Evolutionary conservation across 176 grass and related monocot species (phyloP).

Genomic region (Panicum miliaceum): DNA sequence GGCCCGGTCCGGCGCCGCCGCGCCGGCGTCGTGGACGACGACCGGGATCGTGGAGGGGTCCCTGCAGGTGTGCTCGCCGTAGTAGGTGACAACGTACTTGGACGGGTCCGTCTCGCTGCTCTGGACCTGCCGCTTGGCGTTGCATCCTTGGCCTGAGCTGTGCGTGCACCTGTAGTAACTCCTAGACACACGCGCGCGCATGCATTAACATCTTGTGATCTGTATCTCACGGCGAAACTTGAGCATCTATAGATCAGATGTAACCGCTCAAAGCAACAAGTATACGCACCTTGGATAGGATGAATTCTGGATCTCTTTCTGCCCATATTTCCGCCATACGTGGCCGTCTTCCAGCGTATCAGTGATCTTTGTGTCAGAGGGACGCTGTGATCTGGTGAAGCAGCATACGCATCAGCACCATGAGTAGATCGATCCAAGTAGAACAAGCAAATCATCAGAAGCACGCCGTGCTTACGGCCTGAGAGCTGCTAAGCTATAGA

Average conservation of each 20-base stretch:
- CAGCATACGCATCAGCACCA: neutral
- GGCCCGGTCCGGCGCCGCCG: neutral
- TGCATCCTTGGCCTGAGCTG: slow-evolving; percentile 61
- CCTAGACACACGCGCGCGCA: slow-evolving; percentile 45
- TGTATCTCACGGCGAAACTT: neutral
- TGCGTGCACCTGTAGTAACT: slow-evolving; percentile 92
- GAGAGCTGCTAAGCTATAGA: neutral
- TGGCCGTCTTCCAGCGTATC: slow-evolving; percentile 57
- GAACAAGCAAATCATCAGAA: neutral
- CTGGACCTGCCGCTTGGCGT: slow-evolving; percentile 66
- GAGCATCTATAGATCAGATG: neutral
- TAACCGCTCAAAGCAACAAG: neutral
- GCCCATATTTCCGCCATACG: slow-evolving; percentile 87
- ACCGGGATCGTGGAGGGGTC: slow-evolving; percentile 47
- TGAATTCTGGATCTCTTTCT: slow-evolving; percentile 71
- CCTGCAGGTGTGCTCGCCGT: slow-evolving; percentile 74
- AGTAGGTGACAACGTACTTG: slow-evolving; percentile 60
- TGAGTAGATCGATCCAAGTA: neutral
- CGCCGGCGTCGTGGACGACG: slow-evolving; percentile 19
- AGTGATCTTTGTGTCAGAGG: slow-evolving; percentile 27
- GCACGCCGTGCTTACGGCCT: neutral
- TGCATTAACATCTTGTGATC: neutral
- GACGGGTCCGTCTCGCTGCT: slow-evolving; percentile 43
- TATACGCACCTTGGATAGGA: slow-evolving; percentile 38
- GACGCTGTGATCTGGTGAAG: slow-evolving; percentile 51